Evolutionary conservation across 345 rosid genomes (phyloP), one percentile per base, ranked within the genome.

Genomic region (Camelina hispida): DNA sequence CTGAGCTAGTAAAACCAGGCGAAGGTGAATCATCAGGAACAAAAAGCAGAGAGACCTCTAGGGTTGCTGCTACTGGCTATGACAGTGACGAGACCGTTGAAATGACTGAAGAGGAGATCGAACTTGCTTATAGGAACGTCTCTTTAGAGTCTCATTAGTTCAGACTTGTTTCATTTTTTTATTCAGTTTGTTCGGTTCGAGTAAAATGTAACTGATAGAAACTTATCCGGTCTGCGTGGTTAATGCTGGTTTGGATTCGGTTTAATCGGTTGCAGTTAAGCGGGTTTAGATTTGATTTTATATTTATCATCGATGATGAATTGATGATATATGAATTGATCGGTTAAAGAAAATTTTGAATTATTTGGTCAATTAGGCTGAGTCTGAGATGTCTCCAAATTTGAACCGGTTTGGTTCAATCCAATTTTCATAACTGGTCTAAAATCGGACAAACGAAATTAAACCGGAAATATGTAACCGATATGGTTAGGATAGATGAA

Each of bases 101-200:
- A 84, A 90, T 95, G 97, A 90, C 97, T 2, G 96, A 89, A 78
- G 97, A 92, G 66, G 98, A 92, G 83, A 88, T 88, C 35, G 88
- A 87, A 25, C 59, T 59, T 47, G 96, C 96, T 12, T 80, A 75
- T 74, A 74, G 72, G 56, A 83, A 68, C n/a, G 80, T 85, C 59
- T 81, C 80, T 62, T 76, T 84, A 48, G 65, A 62, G 76, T 30
- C 34, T 65, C 15, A 28, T 22, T 71, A 71, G 77, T 57, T 44
- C 47, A 76, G 46, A 65, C 16, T 60, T 28, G 2, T 28, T 9
- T 17, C 55, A 34, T 28, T 28, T 28, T 28, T 70, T 70, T 15
- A 20, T 11, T 73, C 10, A 47, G 64, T 71, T 47, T 35, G 56
- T 32, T 42, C 47, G 59, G 51, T 34, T 59, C 4, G 48, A 42